Evolutionary conservation across 1,139 yeast species (phyloP), one percentile per base, ranked within the genome.

Genomic region (Candida glucosophila): DNA sequence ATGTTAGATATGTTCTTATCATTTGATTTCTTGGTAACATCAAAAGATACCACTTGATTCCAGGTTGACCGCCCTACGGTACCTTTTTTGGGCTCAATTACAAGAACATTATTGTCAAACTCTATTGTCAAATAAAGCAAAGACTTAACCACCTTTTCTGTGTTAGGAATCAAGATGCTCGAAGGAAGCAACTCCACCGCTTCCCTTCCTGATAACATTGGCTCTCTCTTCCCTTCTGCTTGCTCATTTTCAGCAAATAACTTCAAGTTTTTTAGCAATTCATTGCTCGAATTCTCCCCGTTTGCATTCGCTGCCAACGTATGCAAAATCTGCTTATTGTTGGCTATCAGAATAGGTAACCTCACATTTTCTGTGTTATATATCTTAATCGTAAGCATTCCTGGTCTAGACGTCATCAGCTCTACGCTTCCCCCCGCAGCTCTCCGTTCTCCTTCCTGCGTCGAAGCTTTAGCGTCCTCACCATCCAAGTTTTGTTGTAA

Each of bases 11-110:
- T 58, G 2, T 54, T 46, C 16, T 34, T 36, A 21, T 24, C 25
- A 7, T 28, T 22, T n/a, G 50, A 55, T 37, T 62, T 66, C 24
- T 83, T 73, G 8, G 93, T 78, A 14, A 88, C 94, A 64, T 90
- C 98, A 49, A 90, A 90, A 6, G 88, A 77, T 8, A 94, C 82
- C 12, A 83, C 86, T 40, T 81, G 82, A 49, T 86, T 88, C 76
- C 95, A 90, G 13, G 55, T 64, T 27, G 57, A 63, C 41, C 54
- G 64, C 40, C 43, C 54, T 34, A 58, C 65, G 0, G 85, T 69
- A 10, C 94, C 94, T 32, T 72, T 65, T 23, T 74, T 74, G 4
- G 94, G 88, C 39, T 83, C 92, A 29, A 83, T 69, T n/a, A 83
- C 73, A 32, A 85, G 73, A 32, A 82, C 90, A 28, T 85, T 82